phyloP scores from a whole-genome alignment of 1,284 basidiomycete species.

The Retiboletus fuscus region DNA sequence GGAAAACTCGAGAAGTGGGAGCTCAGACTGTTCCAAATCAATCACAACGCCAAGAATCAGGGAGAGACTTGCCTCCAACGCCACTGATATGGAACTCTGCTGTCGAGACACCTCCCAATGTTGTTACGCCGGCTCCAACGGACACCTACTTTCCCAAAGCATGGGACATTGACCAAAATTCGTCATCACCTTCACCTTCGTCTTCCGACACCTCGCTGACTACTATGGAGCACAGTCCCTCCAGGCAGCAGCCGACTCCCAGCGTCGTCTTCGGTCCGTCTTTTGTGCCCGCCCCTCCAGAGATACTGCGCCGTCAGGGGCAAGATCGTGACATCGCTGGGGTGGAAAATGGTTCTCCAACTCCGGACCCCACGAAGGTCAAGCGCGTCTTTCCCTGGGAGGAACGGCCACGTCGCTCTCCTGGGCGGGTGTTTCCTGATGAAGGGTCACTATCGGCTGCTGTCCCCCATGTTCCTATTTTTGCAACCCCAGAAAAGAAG shows the following conservation, averaged over 20 bases:
- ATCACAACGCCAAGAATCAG: constrained; percentile 11
- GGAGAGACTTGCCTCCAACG: constrained; percentile 68
- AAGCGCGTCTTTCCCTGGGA: constrained; percentile 96
- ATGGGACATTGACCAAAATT: constrained; percentile 70
- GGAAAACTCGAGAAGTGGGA: constrained; percentile 37
- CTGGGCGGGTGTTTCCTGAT: constrained; percentile 82
- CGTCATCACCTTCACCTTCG: constrained; percentile 36
- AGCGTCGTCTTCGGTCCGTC: constrained; percentile 71
- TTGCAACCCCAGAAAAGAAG: constrained; percentile 47
- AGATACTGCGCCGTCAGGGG: constrained; percentile 67
- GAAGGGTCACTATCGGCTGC: constrained; percentile 66
- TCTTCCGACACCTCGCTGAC: constrained; percentile 46
- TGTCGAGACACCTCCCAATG: constrained; percentile 77
- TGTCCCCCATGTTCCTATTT: constrained; percentile 48
- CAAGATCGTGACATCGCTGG: constrained; percentile 73
- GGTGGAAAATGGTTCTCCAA: constrained; percentile 50
- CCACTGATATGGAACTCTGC: constrained; percentile 76
- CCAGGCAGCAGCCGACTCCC: constrained; percentile 50
- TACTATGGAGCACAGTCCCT: constrained; percentile 40
- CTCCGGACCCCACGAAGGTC: constrained; percentile 80
- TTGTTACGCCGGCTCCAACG: constrained; percentile 62
- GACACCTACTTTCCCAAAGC: constrained; percentile 80
- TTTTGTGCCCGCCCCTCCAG: constrained; percentile 68
- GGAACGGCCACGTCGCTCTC: constrained; percentile 69
- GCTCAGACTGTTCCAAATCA: constrained; percentile 35